These are phyloP conservation scores for Lactarius indigo DNA, from an alignment of 768 basidiomycete genomes.

Conservation along the genomic window DNA sequence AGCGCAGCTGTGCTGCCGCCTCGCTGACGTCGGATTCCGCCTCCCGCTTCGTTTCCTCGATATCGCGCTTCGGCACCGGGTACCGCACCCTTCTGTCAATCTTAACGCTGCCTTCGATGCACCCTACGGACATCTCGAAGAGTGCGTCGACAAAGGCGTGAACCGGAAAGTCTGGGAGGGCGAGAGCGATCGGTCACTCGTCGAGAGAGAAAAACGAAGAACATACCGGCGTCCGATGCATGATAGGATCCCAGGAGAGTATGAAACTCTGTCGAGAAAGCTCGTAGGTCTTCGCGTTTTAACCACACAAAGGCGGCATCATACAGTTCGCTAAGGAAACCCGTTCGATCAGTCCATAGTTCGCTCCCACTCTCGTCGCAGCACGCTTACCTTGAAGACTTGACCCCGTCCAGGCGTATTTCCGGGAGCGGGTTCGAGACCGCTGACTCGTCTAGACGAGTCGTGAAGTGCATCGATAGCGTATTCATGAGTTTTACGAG, in stretches of 20 bases:
- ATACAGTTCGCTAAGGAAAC: conserved; percentile 10
- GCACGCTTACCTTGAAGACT: conserved; percentile 20
- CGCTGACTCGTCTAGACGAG: conserved; percentile 32
- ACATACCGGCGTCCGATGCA: conserved; percentile 14
- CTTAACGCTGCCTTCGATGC: conserved; percentile 18
- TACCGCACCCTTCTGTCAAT: conserved; percentile 21
- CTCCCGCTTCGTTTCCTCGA: conserved; percentile 18
- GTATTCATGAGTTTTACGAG: conserved; percentile 41
- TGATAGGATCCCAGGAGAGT: conserved; percentile 19
- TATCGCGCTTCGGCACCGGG: conserved; percentile 20
- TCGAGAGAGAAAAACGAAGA: not conserved
- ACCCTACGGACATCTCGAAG: conserved; percentile 17
- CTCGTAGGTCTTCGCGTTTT: conserved; percentile 18
- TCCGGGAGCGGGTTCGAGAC: conserved; percentile 22
- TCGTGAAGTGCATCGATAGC: conserved; percentile 31
- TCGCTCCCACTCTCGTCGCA: not conserved
- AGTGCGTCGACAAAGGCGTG: conserved; percentile 19
- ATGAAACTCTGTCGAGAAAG: conserved; percentile 13
- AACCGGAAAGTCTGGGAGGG: conserved; percentile 19
- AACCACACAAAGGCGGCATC: conserved; percentile 22
- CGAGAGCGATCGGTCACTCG: not conserved
- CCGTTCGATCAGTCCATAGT: not conserved
- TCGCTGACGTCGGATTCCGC: conserved; percentile 16
- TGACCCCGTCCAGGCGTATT: conserved; percentile 12
- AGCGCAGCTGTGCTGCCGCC: conserved; percentile 17